A percentile compares a stretch with the other conserved stretches of the same genome.
Conservation (phyloP, 129 eudicot species). For the carrot (Daucus carota) region DH1_v3.0 NC_030386.2:30533501-30534000, state of each 20-base stretch:
- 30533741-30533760: slow-evolving; percentile 94
- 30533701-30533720: slow-evolving; percentile 83
- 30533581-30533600: not conserved
- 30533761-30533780: slow-evolving; percentile 98
- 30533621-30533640: not conserved
- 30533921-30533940: slow-evolving; percentile 72
- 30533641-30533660: not conserved
- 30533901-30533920: slow-evolving; percentile 39
- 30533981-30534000: not conserved
- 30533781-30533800: slow-evolving; percentile 82
- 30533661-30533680: not conserved
- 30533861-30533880: slow-evolving; percentile 79
- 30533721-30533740: slow-evolving; percentile 90
- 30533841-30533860: slow-evolving; percentile 53
- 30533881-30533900: slow-evolving; percentile 72
- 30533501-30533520: not conserved
- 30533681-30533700: slow-evolving; percentile 11
- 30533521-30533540: not conserved
- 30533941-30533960: slow-evolving; percentile 43
- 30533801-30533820: slow-evolving; percentile 91
- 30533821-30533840: slow-evolving; percentile 56
- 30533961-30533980: not conserved
- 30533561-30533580: not conserved
- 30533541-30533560: not conserved
- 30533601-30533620: not conserved